Conservation (phyloP, 352 stramenopile species). For the Peronospora belbahrii region DNA sequence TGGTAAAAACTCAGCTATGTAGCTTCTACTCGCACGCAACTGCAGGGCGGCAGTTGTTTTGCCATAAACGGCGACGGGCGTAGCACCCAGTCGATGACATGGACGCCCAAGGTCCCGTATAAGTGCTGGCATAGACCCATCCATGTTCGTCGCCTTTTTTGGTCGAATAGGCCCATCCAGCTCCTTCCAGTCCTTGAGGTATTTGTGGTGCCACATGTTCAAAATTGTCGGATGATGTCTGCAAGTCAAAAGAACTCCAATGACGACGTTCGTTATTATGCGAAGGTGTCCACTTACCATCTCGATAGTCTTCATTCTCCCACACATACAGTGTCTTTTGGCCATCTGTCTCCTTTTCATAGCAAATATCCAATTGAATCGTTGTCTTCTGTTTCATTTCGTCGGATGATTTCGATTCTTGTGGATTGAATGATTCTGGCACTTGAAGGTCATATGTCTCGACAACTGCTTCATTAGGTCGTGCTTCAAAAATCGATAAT, state of each 20-base stretch:
- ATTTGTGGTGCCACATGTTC: conserved; percentile 55
- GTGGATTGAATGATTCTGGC: conserved; percentile 35
- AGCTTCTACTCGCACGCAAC: conserved; percentile 33
- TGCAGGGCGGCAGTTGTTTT: conserved; percentile 56
- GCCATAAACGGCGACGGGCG: conserved; percentile 56
- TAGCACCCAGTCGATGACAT: conserved; percentile 21
- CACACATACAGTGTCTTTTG: conserved; percentile 51
- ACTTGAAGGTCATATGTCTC: conserved; percentile 45
- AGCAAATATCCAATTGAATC: conserved; percentile 30
- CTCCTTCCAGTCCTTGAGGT: conserved; percentile 38
- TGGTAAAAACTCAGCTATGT: background rate
- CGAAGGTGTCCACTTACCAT: conserved; percentile 36
- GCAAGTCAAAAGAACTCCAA: conserved; percentile 51
- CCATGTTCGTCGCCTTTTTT: conserved; percentile 58
- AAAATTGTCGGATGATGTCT: conserved; percentile 54
- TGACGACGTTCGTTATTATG: conserved; percentile 46
- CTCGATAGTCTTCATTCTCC: conserved; percentile 58
- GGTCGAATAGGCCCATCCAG: conserved; percentile 60
- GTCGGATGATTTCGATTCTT: conserved; percentile 31
- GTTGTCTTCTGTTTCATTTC: conserved; percentile 42
- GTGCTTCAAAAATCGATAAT: conserved; percentile 38
- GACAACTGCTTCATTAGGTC: conserved; percentile 41
- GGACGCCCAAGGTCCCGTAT: conserved; percentile 51
- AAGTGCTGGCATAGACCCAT: conserved; percentile 61
- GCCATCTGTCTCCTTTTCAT: conserved; percentile 36